phyloP scores from a whole-genome alignment of 2,329 filamentous ascomycete genomes.

The Diaporthe caulivora region DNA sequence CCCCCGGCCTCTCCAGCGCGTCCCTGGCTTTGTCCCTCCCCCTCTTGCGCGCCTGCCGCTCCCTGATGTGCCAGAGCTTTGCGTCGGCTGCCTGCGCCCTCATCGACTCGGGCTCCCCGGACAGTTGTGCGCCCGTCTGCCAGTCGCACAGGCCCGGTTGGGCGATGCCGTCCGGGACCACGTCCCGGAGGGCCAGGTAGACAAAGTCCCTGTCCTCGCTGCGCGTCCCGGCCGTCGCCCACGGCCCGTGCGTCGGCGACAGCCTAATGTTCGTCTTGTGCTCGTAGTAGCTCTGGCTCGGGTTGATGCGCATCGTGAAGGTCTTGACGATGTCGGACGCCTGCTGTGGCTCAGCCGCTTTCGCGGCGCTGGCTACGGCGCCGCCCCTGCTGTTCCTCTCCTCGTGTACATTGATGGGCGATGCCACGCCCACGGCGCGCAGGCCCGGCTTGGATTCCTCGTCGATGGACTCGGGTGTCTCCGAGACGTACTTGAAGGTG shows the following conservation, averaged over 20 bases:
- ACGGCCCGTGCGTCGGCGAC: constrained; percentile 55
- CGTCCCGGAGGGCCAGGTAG: constrained; percentile 52
- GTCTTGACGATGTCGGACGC: constrained; percentile 45
- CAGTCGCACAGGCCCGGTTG: constrained; percentile 59
- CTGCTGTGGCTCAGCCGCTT: constrained; percentile 8
- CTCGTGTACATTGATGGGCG: constrained; percentile 41
- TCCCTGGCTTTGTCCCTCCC: not conserved
- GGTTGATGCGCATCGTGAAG: constrained; percentile 58
- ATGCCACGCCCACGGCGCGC: constrained; percentile 32
- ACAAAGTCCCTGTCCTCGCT: constrained; percentile 48
- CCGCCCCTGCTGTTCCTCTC: not conserved
- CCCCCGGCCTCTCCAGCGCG: not conserved
- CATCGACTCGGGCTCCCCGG: constrained; percentile 40
- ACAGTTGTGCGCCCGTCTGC: constrained; percentile 48
- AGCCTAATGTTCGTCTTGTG: constrained; percentile 53
- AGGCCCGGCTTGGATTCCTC: constrained; percentile 40
- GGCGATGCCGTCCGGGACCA: constrained; percentile 54
- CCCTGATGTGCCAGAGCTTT: constrained; percentile 30
- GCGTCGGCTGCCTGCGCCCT: constrained; percentile 39
- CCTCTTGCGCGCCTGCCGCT: constrained; percentile 35
- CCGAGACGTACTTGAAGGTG: constrained; percentile 55
- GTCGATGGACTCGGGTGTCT: constrained; percentile 42
- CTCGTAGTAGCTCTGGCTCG: constrained; percentile 55
- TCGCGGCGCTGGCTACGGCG: not conserved
- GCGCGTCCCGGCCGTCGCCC: constrained; percentile 51